Evolutionary conservation across 495 filamentous ascomycete species (phyloP).

Genomic region (Eremomyces bilateralis): DNA sequence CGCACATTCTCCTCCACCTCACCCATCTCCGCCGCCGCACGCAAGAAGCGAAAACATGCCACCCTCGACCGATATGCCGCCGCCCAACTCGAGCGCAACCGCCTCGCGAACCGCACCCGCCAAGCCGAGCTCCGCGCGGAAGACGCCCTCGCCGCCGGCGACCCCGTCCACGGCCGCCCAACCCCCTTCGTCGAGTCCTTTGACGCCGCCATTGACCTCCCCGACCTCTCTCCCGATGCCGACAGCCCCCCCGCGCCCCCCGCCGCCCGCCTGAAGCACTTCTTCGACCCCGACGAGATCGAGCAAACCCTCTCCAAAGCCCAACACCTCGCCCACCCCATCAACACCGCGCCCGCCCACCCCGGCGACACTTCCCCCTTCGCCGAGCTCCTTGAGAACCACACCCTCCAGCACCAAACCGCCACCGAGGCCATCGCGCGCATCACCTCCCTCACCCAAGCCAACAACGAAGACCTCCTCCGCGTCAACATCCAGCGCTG

Average conservation of each 20-base stretch:
- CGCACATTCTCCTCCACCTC: constrained; percentile 20
- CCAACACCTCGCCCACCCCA: constrained; percentile 21
- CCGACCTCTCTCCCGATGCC: constrained; percentile 4
- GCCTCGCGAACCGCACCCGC: constrained; percentile 54
- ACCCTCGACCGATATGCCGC: constrained; percentile 45
- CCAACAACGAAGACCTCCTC: constrained; percentile 49
- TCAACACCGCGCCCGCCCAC: neutral
- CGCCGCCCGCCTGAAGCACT: constrained; percentile 43
- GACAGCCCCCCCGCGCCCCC: constrained; percentile 10
- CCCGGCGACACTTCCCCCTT: neutral
- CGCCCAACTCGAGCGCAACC: constrained; percentile 56
- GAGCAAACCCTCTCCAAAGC: constrained; percentile 10
- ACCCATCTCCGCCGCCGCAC: constrained; percentile 11
- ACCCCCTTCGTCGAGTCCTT: constrained; percentile 76
- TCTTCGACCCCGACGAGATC: constrained; percentile 42
- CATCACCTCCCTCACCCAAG: constrained; percentile 54
- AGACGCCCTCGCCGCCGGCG: constrained; percentile 38
- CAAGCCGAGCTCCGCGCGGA: constrained; percentile 40
- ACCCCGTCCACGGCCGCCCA: constrained; percentile 52
- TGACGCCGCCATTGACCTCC: constrained; percentile 28
- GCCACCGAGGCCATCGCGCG: constrained; percentile 47
- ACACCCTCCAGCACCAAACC: constrained; percentile 24
- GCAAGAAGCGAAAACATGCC: constrained; percentile 27
- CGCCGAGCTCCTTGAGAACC: constrained; percentile 10
- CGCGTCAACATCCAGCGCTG: constrained; percentile 64